Evolutionary conservation across 2,329 filamentous ascomycete genomes (phyloP).

Genomic region (Chaetothyriales sp.): DNA sequence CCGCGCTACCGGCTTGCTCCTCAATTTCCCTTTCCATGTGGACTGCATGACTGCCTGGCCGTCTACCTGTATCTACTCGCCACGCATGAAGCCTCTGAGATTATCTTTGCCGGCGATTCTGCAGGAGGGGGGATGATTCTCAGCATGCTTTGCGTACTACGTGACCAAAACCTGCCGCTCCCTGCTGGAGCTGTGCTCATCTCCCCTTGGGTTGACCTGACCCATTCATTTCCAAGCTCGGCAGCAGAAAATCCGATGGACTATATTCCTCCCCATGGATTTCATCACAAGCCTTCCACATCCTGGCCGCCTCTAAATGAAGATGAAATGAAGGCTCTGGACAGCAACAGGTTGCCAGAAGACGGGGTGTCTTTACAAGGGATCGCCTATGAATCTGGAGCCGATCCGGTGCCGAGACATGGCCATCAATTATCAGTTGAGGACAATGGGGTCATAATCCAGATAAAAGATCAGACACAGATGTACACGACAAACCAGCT

Average conservation of each 20-base stretch:
- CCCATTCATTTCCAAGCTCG: slow-evolving; percentile 90
- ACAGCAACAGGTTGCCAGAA: neutral
- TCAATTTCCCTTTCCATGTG: slow-evolving; percentile 91
- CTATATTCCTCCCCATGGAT: slow-evolving; percentile 77
- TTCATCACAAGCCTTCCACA: slow-evolving; percentile 74
- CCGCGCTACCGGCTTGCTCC: slow-evolving; percentile 76
- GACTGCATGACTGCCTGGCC: slow-evolving; percentile 75
- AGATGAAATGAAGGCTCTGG: slow-evolving; percentile 43
- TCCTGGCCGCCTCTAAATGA: slow-evolving; percentile 87
- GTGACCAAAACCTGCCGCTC: slow-evolving; percentile 68
- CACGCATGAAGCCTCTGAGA: slow-evolving; percentile 61
- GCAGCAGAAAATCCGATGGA: slow-evolving; percentile 56
- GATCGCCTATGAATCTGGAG: neutral
- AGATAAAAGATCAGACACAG: slow-evolving; percentile 84
- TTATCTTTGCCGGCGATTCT: slow-evolving; percentile 80
- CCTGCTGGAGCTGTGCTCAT: slow-evolving; percentile 83
- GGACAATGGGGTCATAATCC: slow-evolving; percentile 54
- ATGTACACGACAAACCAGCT: slow-evolving; percentile 74
- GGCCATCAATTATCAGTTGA: slow-evolving; percentile 42
- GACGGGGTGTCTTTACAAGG: slow-evolving; percentile 4
- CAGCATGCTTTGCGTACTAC: slow-evolving; percentile 60
- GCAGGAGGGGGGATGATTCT: slow-evolving; percentile 85
- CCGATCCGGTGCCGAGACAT: slow-evolving; percentile 17
- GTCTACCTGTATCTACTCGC: slow-evolving; percentile 72
- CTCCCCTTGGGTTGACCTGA: slow-evolving; percentile 90